Conservation (phyloP, 768 basidiomycete genomes). For the Rhodotorula paludigena region DNA sequence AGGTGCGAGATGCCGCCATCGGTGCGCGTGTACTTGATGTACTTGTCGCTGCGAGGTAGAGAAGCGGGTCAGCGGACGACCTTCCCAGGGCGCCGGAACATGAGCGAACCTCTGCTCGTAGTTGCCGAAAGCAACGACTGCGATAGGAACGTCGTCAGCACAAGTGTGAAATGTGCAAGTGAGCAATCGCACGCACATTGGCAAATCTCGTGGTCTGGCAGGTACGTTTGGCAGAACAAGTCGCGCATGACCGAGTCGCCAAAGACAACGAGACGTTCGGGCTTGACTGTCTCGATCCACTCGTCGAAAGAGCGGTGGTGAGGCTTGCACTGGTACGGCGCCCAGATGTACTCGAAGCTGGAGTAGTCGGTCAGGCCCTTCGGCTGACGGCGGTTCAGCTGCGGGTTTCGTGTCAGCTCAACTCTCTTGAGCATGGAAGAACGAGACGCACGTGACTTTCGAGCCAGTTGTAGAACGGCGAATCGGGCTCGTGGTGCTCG, state of each 20-base stretch:
- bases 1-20: slow-evolving; percentile 3
- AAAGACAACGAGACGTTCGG: slow-evolving; percentile 15
- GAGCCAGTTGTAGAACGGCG: slow-evolving; percentile 17
- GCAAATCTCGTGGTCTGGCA: neutral
- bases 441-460: slow-evolving; percentile 7
- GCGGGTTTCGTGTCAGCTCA: neutral
- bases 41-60: slow-evolving; percentile 9
- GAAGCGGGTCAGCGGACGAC: no score
- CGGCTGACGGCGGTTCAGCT: neutral
- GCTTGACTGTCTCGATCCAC: slow-evolving; percentile 20
- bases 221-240: slow-evolving; percentile 9
- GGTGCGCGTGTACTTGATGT: neutral
- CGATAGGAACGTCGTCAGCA: neutral
- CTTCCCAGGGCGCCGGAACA: neutral
- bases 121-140: neutral
- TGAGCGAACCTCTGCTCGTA: neutral
- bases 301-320: slow-evolving; percentile 15
- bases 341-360: slow-evolving; percentile 8
- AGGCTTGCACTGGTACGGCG: slow-evolving; percentile 19
- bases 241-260: slow-evolving; percentile 21
- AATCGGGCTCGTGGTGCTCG: neutral
- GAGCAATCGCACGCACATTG: neutral
- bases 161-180: no score
- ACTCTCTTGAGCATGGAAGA: neutral
- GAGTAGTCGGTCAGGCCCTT: slow-evolving; percentile 7